Conservation (phyloP, 257 asterid species). For the Craterostigma plantagineum region DNA sequence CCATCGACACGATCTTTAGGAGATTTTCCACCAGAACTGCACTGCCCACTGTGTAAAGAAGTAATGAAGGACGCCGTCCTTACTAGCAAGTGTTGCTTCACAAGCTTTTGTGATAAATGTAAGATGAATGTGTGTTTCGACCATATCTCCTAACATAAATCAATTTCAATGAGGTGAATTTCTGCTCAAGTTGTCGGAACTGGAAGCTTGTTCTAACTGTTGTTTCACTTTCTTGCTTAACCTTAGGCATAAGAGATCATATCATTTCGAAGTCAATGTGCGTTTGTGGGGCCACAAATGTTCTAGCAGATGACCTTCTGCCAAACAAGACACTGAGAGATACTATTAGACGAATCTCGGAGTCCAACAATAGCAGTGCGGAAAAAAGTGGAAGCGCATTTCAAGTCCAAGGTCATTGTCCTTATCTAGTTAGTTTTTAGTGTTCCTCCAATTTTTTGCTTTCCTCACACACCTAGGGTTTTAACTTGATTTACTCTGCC, state of each 20-base stretch:
- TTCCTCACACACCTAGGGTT: not conserved
- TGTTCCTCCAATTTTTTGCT: not conserved
- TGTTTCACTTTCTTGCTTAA: constrained; percentile 8
- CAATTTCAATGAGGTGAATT: constrained; percentile 2
- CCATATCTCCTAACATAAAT: not conserved
- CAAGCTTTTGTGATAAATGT: constrained; percentile 93
- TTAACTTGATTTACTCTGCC: not conserved
- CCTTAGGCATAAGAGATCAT: constrained; percentile 74
- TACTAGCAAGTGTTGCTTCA: constrained; percentile 93
- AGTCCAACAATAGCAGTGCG: constrained; percentile 62
- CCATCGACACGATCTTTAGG: constrained; percentile 76
- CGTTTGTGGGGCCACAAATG: constrained; percentile 69
- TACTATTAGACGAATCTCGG: constrained; percentile 69
- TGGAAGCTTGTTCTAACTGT: not conserved
- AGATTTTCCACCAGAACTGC: constrained; percentile 88
- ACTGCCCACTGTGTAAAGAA: constrained; percentile 92
- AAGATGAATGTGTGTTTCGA: constrained; percentile 10
- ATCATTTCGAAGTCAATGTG: constrained; percentile 62
- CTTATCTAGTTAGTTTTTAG: not conserved
- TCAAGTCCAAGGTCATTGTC: constrained; percentile 64
- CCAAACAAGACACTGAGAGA: constrained; percentile 94
- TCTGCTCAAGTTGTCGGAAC: not conserved
- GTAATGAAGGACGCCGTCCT: constrained; percentile 97
- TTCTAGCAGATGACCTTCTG: constrained; percentile 89
- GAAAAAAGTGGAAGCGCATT: constrained; percentile 65